phyloP scores from a whole-genome alignment of 805 yeast species.

The Pichia occidentalis region DNA sequence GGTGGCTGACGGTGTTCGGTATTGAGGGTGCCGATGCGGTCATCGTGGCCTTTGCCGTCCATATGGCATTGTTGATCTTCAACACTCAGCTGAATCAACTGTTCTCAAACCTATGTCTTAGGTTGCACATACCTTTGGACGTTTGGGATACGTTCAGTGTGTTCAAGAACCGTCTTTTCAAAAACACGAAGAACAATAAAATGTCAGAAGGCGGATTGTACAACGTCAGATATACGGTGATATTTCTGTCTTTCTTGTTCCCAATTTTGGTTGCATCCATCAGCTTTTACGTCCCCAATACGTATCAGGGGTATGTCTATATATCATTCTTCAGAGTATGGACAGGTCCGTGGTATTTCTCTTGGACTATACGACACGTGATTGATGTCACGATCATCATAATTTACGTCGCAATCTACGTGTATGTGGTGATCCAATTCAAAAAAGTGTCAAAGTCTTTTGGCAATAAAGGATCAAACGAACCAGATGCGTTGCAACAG shows the following conservation, averaged over 20 bases:
- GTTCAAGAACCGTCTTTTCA: neutral
- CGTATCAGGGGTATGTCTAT: conserved; percentile 57
- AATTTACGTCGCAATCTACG: conserved; percentile 65
- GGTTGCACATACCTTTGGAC: no score
- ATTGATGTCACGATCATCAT: conserved; percentile 55
- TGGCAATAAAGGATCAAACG: no score
- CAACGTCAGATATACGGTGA: conserved; percentile 49
- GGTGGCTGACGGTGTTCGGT: conserved; percentile 74
- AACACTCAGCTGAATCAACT: conserved; percentile 25
- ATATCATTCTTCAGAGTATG: conserved; percentile 77
- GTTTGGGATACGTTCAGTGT: no score
- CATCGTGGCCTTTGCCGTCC: conserved; percentile 75
- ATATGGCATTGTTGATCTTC: conserved; percentile 69
- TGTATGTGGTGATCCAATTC: conserved; percentile 62
- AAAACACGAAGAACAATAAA: neutral
- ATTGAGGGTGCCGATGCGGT: conserved; percentile 86
- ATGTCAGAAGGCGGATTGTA: conserved; percentile 67
- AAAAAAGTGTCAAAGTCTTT: conserved; percentile 32
- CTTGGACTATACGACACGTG: conserved; percentile 78
- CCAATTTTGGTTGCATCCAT: conserved; percentile 77
- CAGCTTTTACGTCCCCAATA: conserved; percentile 35
- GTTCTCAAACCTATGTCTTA: neutral
- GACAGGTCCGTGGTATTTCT: conserved; percentile 65
- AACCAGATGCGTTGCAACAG: no score
- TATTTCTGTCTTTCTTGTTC: conserved; percentile 48